phyloP scores from a whole-genome alignment of 352 stramenopile genomes.

The Pythium pyrilobum region DNA sequence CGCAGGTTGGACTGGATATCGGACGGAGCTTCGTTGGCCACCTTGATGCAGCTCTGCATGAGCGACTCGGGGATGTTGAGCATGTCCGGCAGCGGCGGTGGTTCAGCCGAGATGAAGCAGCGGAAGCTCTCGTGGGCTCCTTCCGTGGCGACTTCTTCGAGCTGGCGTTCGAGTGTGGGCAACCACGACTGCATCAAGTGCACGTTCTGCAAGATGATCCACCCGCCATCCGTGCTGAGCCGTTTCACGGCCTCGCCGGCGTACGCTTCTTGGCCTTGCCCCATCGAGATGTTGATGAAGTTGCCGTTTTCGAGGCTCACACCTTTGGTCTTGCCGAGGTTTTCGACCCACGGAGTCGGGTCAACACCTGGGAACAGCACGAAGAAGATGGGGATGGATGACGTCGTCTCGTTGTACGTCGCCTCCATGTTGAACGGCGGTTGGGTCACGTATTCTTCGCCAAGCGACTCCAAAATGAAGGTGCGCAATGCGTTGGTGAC shows the following conservation, averaged over 20 bases:
- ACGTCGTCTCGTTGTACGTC: constrained; percentile 90
- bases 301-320: constrained; percentile 91
- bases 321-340: constrained; percentile 79
- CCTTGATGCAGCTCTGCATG: constrained; percentile 95
- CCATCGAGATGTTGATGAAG: constrained; percentile 96
- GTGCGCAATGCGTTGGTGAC: constrained; percentile 90
- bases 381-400: constrained; percentile 94
- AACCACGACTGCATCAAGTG: constrained; percentile 96
- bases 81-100: constrained; percentile 89
- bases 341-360: constrained; percentile 93
- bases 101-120: constrained; percentile 95
- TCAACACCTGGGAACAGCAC: constrained; percentile 94
- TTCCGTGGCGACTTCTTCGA: constrained; percentile 88
- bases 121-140: constrained; percentile 92
- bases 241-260: constrained; percentile 89
- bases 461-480: constrained; percentile 88
- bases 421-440: constrained; percentile 89
- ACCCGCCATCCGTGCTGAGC: constrained; percentile 89
- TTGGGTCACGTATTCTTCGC: constrained; percentile 91
- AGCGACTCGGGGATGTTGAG: constrained; percentile 96
- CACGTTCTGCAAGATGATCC: constrained; percentile 95
- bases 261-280: constrained; percentile 90
- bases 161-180: constrained; percentile 89
- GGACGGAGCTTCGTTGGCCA: constrained; percentile 93
- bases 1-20: constrained; percentile 96